Conservation (phyloP, 805 yeast genomes). For the Hanseniaspora occidentalis region DNA sequence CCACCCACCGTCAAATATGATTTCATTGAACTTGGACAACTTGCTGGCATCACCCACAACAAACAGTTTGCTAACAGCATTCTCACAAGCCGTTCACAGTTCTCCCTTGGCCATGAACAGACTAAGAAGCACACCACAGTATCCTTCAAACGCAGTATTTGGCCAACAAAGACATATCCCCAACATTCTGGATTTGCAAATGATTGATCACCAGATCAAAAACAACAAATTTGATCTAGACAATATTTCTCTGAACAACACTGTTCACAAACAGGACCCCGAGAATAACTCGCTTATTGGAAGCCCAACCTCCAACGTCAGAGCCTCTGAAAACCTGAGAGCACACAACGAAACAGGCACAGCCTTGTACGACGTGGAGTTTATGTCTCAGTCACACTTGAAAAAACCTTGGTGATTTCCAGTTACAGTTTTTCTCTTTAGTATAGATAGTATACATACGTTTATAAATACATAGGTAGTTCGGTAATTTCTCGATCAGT, state of each 20-base stretch:
- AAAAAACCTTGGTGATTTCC: neutral
- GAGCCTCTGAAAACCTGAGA: too few species aligned
- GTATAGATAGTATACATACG: too few species aligned
- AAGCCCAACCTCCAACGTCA: too few species aligned
- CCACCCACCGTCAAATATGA: neutral
- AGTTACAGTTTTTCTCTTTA: neutral
- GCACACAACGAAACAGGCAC: neutral
- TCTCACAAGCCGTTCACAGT: constrained; percentile 6
- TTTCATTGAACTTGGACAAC: constrained; percentile 5
- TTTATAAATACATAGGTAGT: too few species aligned
- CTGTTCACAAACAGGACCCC: too few species aligned
- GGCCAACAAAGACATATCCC: neutral
- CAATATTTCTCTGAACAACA: neutral
- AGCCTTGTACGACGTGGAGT: neutral
- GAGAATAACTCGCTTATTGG: too few species aligned
- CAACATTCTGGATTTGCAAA: neutral
- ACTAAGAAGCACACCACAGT: neutral
- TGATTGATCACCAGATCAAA: neutral
- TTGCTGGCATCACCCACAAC: constrained; percentile 5
- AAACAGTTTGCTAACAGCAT: constrained; percentile 5
- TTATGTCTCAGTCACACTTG: neutral
- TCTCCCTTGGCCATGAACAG: constrained; percentile 4
- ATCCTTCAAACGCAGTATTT: constrained; percentile 1
- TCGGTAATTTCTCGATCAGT: too few species aligned
- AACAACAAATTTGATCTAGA: neutral